phyloP scores from a whole-genome alignment of 2,329 filamentous ascomycete genomes.

The Colletotrichum sp. region DNA sequence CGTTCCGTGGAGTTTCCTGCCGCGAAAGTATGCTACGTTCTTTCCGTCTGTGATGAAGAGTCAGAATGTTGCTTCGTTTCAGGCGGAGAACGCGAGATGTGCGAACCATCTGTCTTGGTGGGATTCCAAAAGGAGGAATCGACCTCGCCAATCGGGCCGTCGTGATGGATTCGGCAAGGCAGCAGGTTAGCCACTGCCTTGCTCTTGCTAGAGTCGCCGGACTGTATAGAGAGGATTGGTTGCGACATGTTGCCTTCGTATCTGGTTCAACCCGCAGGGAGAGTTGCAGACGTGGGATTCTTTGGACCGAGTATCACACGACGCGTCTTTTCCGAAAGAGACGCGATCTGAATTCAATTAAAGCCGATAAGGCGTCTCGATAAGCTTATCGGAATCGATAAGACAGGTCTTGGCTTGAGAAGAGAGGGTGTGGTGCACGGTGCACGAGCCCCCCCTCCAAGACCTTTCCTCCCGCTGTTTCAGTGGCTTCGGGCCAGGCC shows the following conservation, averaged over 20 bases:
- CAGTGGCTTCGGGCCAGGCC: background rate
- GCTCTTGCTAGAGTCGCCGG: constrained; percentile 21
- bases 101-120: constrained; percentile 47
- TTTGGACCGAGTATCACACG: background rate
- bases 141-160: constrained; percentile 70
- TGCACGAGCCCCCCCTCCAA: background rate
- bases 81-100: background rate
- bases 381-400: constrained; percentile 11
- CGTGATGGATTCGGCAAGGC: constrained; percentile 81
- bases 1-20: constrained; percentile 77
- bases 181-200: constrained; percentile 72
- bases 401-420: background rate
- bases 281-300: background rate
- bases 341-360: background rate
- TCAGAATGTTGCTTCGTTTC: constrained; percentile 1
- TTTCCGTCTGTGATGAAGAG: constrained; percentile 46
- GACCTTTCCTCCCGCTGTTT: background rate
- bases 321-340: background rate
- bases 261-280: background rate
- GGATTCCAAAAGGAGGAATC: constrained; percentile 74
- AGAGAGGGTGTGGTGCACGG: background rate
- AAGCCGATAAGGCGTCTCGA: constrained; percentile 7
- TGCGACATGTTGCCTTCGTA: constrained; percentile 39
- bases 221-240: constrained; percentile 46
- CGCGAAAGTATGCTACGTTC: constrained; percentile 74